Percentiles rank a stretch among this genome's conserved stretches.
These are phyloP conservation scores for Trichoderma breve DNA, from an alignment of 2,329 filamentous ascomycete genomes.

Conservation along the genomic window DNA sequence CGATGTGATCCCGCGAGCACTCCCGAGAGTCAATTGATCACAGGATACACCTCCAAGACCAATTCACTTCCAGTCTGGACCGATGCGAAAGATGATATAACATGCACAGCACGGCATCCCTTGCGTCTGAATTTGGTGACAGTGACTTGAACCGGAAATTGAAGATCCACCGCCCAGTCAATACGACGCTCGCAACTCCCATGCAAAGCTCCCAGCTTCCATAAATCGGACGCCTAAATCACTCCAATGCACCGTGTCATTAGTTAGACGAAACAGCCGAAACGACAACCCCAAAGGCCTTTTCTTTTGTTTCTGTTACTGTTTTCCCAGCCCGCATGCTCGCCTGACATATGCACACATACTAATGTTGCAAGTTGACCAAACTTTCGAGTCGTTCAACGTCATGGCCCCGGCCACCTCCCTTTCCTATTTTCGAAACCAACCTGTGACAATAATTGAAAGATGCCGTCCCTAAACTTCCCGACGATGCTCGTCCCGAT, in stretches of 20 bases:
- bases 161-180: neutral
- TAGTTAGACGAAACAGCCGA: neutral
- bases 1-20: neutral
- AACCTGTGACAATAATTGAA: neutral
- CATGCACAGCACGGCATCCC: neutral
- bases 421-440: neutral
- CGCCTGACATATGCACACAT: neutral
- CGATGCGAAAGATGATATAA: neutral
- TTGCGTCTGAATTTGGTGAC: neutral
- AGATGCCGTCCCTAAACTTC: neutral
- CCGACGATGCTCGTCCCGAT: neutral
- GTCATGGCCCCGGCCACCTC: neutral
- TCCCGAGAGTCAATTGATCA: neutral
- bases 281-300: neutral
- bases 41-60: neutral
- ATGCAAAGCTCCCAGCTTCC: neutral
- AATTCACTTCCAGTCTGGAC: neutral
- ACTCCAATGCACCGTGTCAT: neutral
- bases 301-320: neutral
- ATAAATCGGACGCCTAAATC: neutral
- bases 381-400: neutral
- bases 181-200: neutral
- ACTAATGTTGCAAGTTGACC: conserved; percentile 7
- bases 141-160: neutral
- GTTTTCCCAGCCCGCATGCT: neutral